Base-by-base conservation (phyloP, 768 basidiomycete species). In the Pisolithus microcarpus region DNA sequence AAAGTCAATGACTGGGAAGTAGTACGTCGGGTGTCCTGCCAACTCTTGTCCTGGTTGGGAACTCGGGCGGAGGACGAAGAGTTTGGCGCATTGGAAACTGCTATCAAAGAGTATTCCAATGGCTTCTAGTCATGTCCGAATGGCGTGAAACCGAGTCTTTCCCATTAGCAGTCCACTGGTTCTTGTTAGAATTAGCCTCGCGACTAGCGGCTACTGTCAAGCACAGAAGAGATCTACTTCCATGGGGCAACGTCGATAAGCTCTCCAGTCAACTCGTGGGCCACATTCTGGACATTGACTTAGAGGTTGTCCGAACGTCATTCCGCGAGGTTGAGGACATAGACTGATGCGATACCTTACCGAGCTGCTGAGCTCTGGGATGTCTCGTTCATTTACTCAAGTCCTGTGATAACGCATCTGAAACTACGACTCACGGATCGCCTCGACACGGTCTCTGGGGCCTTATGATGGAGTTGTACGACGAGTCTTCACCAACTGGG, bases 281-380 rank as follows among this genome's bases (percentile, higher is more conserved):
- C 7, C 65, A 74, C 23, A 74, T 95, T 5, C 62, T 87, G 46
- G 69, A 66, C n/a, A 69, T 75, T 46, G 84, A 81, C 19, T 61
- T 86, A 43, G 72, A 77, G 31, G 47, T 56, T 0, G 46, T 55
- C 31, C 56, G 69, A 42, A 43, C 46, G 19, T 43, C 55, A 15
- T 52, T 69, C 38, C 44, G 45, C 37, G 52, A 53, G 38, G 49
- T 60, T 18, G 57, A 57, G 43, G 53, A 59, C 15, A 51, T 56
- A 4, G 72, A 68, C 66, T 21, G 63, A 69, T 28, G 61, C 66
- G 34, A 54, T 76, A 40, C 54, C 70, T 11, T 69, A 75, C 54
- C 72, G 70, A 39, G 71, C 75, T 1, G 73, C 79, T 2, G 85
- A 91, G 58, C 56, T 85, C 16, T 95, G 92, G 93, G 72, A 43